These are phyloP conservation scores for Neoboletus brunneissimus DNA, from an alignment of 768 basidiomycete species.

Conservation along the genomic window DNA sequence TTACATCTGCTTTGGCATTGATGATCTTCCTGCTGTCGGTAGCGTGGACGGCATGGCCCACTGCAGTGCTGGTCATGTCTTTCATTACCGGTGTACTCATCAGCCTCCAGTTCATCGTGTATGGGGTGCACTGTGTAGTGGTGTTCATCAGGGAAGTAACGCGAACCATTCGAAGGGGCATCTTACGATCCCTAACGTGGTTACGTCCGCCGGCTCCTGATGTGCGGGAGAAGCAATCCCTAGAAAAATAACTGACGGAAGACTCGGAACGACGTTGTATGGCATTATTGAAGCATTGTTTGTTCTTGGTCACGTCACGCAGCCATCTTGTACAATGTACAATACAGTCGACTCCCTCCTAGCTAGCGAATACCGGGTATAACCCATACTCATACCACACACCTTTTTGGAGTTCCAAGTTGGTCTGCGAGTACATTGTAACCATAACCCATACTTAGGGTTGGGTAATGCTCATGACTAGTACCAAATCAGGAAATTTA, in stretches of 20 bases:
- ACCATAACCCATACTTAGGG: no score
- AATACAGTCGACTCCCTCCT: no score
- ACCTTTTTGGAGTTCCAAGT: no score
- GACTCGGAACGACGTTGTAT: not conserved
- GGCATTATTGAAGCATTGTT: not conserved
- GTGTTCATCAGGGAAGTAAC: slow-evolving; percentile 8
- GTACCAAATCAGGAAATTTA: no score
- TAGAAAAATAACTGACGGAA: slow-evolving; percentile 1
- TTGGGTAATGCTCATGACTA: no score
- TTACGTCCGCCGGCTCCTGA: slow-evolving; percentile 10
- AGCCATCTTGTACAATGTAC: not conserved
- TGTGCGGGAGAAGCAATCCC: slow-evolving; percentile 8
- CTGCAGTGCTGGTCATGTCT: slow-evolving; percentile 56
- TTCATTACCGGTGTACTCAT: slow-evolving; percentile 57
- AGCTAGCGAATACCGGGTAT: no score
- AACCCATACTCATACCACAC: no score
- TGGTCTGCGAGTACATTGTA: no score
- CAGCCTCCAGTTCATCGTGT: slow-evolving; percentile 65
- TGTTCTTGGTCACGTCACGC: not conserved
- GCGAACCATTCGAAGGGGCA: slow-evolving; percentile 9
- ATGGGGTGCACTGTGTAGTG: slow-evolving; percentile 37
- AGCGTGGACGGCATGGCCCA: slow-evolving; percentile 62
- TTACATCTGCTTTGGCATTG: slow-evolving; percentile 53
- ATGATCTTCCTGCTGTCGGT: slow-evolving; percentile 59
- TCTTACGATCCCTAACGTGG: slow-evolving; percentile 13